Conservation (phyloP, 768 basidiomycete species). For the Suillus discolor region DNA sequence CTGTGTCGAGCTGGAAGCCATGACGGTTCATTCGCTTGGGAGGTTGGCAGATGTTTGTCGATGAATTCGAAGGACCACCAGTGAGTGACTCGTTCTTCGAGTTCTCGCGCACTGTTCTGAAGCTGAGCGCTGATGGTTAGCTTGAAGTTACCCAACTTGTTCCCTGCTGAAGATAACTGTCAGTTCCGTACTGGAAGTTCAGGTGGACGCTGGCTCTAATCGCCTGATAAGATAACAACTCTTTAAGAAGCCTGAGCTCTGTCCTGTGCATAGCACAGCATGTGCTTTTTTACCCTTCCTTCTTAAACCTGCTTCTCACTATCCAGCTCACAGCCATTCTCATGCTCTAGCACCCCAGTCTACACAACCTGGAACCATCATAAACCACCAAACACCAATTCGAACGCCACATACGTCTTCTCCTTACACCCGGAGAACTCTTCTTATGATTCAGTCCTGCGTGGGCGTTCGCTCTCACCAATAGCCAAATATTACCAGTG, state of each 20-base stretch:
- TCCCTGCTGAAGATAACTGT: neutral
- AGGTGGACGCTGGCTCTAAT: neutral
- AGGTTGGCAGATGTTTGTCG: neutral
- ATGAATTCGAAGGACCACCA: neutral
- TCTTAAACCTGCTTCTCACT: neutral
- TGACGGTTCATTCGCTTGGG: neutral
- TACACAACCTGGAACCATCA: neutral
- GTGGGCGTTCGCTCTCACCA: too few relatives aligned
- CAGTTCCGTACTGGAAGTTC: neutral
- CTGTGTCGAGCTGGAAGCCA: neutral
- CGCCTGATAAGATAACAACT: neutral
- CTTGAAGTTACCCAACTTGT: neutral
- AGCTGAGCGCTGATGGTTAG: neutral
- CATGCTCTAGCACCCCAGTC: neutral
- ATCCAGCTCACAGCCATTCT: neutral
- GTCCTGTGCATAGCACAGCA: neutral
- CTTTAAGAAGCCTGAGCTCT: neutral
- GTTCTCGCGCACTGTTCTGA: neutral
- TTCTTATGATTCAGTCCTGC: too few relatives aligned
- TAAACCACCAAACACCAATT: too few relatives aligned
- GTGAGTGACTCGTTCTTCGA: neutral
- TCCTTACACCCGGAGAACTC: too few relatives aligned
- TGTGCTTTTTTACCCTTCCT: neutral
- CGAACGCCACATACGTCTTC: too few relatives aligned
- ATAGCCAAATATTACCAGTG: too few relatives aligned